phyloP scores from a whole-genome alignment of 768 basidiomycete species.

The Boletus subcaerulescens region DNA sequence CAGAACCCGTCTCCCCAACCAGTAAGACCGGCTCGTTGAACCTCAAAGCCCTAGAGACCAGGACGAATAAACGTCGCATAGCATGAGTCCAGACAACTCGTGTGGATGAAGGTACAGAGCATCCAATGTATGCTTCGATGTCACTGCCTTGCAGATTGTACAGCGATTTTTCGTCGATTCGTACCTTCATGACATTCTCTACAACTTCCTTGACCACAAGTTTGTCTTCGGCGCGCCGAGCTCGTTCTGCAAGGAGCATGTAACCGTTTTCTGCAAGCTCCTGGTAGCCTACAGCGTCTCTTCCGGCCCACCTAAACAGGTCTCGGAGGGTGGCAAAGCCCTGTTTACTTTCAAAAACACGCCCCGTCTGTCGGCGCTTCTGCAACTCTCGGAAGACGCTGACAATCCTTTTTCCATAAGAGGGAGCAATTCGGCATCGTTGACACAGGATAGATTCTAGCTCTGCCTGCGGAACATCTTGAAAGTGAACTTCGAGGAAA shows the following conservation, averaged over 20 bases:
- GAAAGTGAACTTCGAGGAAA: conserved; percentile 96
- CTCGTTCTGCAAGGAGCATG: conserved; percentile 93
- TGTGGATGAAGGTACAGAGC: conserved; percentile 42
- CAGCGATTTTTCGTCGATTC: conserved; percentile 66
- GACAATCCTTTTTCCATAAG: conserved; percentile 89
- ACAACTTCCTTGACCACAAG: conserved; percentile 88
- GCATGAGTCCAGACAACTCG: conserved; percentile 89
- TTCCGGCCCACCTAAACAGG: conserved; percentile 93
- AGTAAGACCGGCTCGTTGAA: conserved; percentile 94
- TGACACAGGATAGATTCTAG: conserved; percentile 93
- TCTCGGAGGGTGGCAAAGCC: conserved; percentile 97
- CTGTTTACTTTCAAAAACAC: conserved; percentile 97
- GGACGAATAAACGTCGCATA: conserved; percentile 84
- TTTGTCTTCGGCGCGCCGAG: conserved; percentile 83
- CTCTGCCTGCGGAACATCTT: conserved; percentile 92
- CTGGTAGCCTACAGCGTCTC: conserved; percentile 86
- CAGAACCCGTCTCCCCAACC: conserved; percentile 96
- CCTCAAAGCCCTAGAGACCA: conserved; percentile 80
- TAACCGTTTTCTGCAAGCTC: conserved; percentile 95
- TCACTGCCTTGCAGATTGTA: conserved; percentile 58
- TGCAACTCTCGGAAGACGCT: conserved; percentile 90
- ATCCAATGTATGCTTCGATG: conserved; percentile 50
- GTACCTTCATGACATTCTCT: conserved; percentile 84
- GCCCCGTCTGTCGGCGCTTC: conserved; percentile 82
- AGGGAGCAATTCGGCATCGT: conserved; percentile 89